A percentile compares a stretch with the other conserved stretches of the same genome.
phyloP scores from a whole-genome alignment of 192 early-diverging fungal genomes.

The Pilobolus umbonatus region DNA sequence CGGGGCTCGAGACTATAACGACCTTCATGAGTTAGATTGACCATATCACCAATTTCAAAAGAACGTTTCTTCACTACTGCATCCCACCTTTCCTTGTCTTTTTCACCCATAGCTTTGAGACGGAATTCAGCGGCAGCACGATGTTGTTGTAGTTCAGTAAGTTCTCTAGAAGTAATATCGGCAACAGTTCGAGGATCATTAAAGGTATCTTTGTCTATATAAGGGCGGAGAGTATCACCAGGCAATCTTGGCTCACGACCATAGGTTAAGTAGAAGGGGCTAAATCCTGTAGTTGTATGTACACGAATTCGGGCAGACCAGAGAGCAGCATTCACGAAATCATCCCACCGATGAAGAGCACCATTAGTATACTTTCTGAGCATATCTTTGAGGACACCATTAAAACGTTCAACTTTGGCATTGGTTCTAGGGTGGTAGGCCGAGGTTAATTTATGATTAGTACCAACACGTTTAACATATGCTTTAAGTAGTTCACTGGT shows the following conservation, averaged over 20 bases:
- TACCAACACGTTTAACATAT: constrained; percentile 1
- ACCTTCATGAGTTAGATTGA: neutral
- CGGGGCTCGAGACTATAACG: constrained; percentile 4
- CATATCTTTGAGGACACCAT: constrained; percentile 14
- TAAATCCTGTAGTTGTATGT: neutral
- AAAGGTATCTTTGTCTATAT: constrained; percentile 9
- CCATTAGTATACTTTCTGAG: constrained; percentile 13
- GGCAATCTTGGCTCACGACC: constrained; percentile 20
- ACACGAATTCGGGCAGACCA: constrained; percentile 9
- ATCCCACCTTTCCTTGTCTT: constrained; percentile 13
- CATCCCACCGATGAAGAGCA: constrained; percentile 14
- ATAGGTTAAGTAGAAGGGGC: constrained; percentile 21
- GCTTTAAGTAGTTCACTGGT: neutral
- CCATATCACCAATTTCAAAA: constrained; percentile 12
- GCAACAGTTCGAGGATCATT: neutral
- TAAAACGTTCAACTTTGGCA: constrained; percentile 17
- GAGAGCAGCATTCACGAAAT: constrained; percentile 11
- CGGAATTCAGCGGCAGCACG: constrained; percentile 7
- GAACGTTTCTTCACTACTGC: neutral
- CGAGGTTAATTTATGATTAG: constrained; percentile 12
- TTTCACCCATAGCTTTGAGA: neutral
- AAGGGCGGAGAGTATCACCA: constrained; percentile 13
- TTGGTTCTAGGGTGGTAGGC: constrained; percentile 25
- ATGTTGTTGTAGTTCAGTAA: neutral
- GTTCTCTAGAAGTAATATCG: neutral